A percentile compares a stretch with the other conserved stretches of the same genome.
Evolutionary conservation across 768 basidiomycete species (phyloP).

Genomic region (Filobasidium floriforme): DNA sequence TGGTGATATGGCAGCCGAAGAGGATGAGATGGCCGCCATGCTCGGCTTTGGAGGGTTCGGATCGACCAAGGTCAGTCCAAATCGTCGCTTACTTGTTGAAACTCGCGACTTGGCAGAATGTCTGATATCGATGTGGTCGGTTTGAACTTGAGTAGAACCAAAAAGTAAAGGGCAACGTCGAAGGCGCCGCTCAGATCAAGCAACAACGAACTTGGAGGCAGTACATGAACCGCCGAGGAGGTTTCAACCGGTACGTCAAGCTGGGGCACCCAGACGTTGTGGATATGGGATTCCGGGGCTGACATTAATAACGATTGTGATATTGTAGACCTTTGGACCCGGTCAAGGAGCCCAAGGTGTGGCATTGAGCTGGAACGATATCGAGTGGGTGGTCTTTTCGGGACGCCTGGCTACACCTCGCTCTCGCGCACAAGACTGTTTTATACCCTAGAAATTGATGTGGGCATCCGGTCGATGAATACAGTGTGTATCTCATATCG

Average conservation of each 20-base stretch:
- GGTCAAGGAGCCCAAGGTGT: slow-evolving; percentile 15
- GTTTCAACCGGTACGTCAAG: slow-evolving; percentile 29
- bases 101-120: slow-evolving; percentile 46
- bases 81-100: background rate
- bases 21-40: slow-evolving; percentile 73
- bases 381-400: background rate
- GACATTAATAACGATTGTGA: background rate
- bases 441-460: too few species aligned
- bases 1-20: slow-evolving; percentile 56
- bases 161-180: slow-evolving; percentile 53
- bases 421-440: too few species aligned
- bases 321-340: slow-evolving; percentile 22
- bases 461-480: too few species aligned
- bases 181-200: slow-evolving; percentile 41
- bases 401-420: background rate
- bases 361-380: background rate
- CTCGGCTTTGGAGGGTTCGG: slow-evolving; percentile 89
- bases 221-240: slow-evolving; percentile 81
- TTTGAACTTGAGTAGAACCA: slow-evolving; percentile 76
- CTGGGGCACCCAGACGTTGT: background rate
- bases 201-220: slow-evolving; percentile 89
- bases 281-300: background rate
- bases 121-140: slow-evolving; percentile 41
- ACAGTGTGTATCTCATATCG: too few species aligned
- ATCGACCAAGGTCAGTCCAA: slow-evolving; percentile 64